These are phyloP conservation scores for Nicotiana paniculata DNA, from an alignment of 257 asterid genomes.

Conservation along the genomic window DNA sequence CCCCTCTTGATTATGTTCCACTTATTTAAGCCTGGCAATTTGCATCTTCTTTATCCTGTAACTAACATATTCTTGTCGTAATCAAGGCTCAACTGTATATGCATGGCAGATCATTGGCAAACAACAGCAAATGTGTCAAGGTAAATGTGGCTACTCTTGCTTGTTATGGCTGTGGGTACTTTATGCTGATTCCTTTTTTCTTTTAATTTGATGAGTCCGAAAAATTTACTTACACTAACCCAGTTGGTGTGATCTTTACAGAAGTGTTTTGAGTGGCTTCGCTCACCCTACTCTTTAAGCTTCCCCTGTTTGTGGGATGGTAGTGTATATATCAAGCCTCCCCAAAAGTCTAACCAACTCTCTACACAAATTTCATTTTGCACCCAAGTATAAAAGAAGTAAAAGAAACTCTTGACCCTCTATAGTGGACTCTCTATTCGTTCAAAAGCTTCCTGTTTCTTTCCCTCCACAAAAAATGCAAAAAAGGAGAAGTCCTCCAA, in stretches of 20 bases:
- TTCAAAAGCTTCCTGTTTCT: neutral
- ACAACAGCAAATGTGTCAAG: neutral
- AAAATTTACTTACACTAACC: neutral
- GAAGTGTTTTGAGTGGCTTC: neutral
- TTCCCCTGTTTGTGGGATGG: neutral
- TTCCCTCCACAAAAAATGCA: neutral
- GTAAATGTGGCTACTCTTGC: neutral
- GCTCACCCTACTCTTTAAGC: neutral
- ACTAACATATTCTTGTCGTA: neutral
- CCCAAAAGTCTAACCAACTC: neutral
- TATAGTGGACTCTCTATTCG: neutral
- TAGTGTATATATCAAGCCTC: neutral
- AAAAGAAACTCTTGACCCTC: neutral
- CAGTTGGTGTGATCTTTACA: neutral
- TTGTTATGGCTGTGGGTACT: neutral
- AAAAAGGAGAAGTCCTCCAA: neutral
- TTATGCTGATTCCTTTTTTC: neutral
- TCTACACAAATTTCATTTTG: neutral
- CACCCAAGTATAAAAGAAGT: neutral
- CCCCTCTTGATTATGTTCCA: neutral
- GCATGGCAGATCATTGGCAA: neutral
- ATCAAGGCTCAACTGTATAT: slow-evolving; percentile 4
- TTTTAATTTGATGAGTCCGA: neutral
- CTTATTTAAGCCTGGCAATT: neutral
- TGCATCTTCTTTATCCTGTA: neutral